Conservation (phyloP, 495 filamentous ascomycete genomes). For the Mycothermus thermophilus region DNA sequence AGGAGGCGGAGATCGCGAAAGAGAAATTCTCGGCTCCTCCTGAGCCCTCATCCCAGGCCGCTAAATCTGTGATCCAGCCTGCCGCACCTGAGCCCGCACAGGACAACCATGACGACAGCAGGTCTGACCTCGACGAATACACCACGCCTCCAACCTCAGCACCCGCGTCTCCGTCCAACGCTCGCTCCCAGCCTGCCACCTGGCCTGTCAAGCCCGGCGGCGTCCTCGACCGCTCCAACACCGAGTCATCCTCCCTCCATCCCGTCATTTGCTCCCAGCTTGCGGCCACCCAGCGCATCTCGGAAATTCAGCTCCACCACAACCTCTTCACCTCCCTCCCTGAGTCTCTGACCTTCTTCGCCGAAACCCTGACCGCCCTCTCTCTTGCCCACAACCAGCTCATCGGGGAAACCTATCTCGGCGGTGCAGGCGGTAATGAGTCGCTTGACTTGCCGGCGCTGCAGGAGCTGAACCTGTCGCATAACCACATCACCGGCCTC, state of each 20-base stretch:
- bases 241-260: conserved; percentile 40
- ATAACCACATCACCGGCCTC: conserved; percentile 53
- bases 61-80: neutral
- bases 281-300: conserved; percentile 32
- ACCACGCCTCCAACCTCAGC: conserved; percentile 38
- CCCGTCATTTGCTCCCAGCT: conserved; percentile 38
- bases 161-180: conserved; percentile 28
- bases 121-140: conserved; percentile 60
- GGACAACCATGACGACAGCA: conserved; percentile 17
- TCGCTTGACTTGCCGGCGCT: conserved; percentile 56
- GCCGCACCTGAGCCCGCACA: neutral
- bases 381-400: conserved; percentile 74
- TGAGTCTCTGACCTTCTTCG: conserved; percentile 49
- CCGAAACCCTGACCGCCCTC: conserved; percentile 53
- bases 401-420: conserved; percentile 41
- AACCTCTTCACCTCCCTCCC: conserved; percentile 64
- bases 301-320: conserved; percentile 52
- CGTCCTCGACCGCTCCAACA: conserved; percentile 57
- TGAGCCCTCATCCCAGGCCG: neutral
- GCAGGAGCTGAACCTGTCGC: conserved; percentile 56
- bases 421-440: conserved; percentile 23
- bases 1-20: neutral
- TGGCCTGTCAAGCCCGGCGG: conserved; percentile 61
- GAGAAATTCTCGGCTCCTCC: neutral
- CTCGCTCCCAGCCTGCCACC: conserved; percentile 27